Base-by-base conservation (phyloP, 2,329 filamentous ascomycete genomes). In the Hymenoscyphus occultus region DNA sequence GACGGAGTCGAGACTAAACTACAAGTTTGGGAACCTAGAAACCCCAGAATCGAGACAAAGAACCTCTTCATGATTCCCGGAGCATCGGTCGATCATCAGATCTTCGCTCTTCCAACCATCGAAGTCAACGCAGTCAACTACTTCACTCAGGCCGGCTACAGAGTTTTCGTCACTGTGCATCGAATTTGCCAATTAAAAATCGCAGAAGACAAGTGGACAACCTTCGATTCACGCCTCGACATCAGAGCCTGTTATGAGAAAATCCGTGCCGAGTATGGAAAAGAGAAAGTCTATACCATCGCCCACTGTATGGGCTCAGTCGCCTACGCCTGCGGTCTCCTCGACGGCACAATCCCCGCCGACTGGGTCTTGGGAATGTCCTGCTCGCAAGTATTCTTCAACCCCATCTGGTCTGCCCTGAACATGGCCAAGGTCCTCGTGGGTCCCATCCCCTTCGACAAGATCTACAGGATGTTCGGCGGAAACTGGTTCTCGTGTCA, bases 241-340 rank as follows among this genome's bases (percentile, higher is more conserved):
- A 78, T 89, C 56, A 79, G 76, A 57, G 86, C 86, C 3, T 83
- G 81, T 42, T 74, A 88, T 10, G 77, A 84, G 65, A 78, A 78
- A 68, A 84, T 89, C 62, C 81, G 84, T 5, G 64, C 76, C 9
- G 60, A 71, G 28, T 60, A 75, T 68, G 67, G 72, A 64, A 67
- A 74, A n/a, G 70, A 74, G 28, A 80, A 79, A 60, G 76, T 86
- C 42, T 89, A 89, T 74, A 81, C 81, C 2, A 79, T 89, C 42
- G 80, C 83, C 1, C 86, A 90, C 75, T 90, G 86, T 74, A 84
- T 87, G 80, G 87, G 86, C 32, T 83, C 84, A 56, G 84, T 89
- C 0, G 84, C 86, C 1, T 80, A 85, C 62, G 77, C 83, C 0
- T 77, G 80, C 3, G 86, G 85, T n/a, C 77, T 90, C 0, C 79